Evolutionary conservation across 768 basidiomycete species (phyloP).

Genomic region (Tulasnella sp.): DNA sequence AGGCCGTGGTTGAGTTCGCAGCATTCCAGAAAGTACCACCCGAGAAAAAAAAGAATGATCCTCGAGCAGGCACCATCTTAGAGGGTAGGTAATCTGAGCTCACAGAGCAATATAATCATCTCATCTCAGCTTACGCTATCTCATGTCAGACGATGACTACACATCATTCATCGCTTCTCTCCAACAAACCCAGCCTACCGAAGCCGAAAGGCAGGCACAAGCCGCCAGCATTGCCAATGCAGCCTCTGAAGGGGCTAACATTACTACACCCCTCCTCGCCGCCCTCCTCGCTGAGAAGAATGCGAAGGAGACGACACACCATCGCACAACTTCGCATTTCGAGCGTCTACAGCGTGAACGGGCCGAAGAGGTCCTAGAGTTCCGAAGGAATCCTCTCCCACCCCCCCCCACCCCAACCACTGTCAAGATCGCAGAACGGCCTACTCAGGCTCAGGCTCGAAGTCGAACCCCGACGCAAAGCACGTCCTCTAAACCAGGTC

Average conservation of each 20-base stretch:
- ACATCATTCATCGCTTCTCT: slow-evolving; percentile 71
- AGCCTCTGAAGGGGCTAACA: slow-evolving; percentile 44
- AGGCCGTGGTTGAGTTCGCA: slow-evolving; percentile 87
- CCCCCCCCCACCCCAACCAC: neutral
- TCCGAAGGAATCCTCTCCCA: slow-evolving; percentile 18
- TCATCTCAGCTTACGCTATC: neutral
- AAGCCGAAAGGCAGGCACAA: slow-evolving; percentile 45
- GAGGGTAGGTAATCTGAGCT: slow-evolving; percentile 41
- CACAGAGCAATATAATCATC: neutral
- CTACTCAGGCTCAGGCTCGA: neutral
- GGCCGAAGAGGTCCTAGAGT: slow-evolving; percentile 3
- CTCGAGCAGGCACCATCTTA: slow-evolving; percentile 78
- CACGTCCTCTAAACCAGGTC: no score
- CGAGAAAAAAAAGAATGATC: slow-evolving; percentile 66
- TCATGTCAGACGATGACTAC: slow-evolving; percentile 60
- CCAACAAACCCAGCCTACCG: slow-evolving; percentile 35
- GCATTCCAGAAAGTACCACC: slow-evolving; percentile 79
- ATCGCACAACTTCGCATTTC: neutral
- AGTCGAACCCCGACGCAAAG: slow-evolving; percentile 14
- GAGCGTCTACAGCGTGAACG: slow-evolving; percentile 16
- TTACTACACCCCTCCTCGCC: slow-evolving; percentile 80
- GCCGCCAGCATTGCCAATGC: slow-evolving; percentile 18
- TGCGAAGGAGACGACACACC: slow-evolving; percentile 44
- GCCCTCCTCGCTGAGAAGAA: slow-evolving; percentile 79
- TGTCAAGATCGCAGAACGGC: neutral